phyloP scores from a whole-genome alignment of 805 yeast species.

The Candida mattraensis region DNA sequence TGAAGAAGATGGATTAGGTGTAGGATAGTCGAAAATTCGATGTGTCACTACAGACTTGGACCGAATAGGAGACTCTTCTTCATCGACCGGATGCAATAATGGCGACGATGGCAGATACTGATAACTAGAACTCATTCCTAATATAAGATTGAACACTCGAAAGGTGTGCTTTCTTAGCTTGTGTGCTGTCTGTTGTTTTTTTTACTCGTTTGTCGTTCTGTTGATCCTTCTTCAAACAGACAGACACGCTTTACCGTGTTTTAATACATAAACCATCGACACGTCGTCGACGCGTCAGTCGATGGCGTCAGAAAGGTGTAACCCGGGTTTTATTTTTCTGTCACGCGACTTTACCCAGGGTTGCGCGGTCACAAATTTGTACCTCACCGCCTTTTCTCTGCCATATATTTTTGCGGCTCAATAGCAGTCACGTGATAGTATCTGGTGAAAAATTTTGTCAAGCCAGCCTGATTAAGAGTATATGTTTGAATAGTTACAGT shows the following conservation, averaged over 20 bases:
- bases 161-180: too few relatives aligned
- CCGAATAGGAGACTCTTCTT: conserved; percentile 9
- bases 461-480: conserved; percentile 9
- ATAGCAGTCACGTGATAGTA: conserved; percentile 12
- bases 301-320: too few relatives aligned
- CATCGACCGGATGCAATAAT: conserved; percentile 18
- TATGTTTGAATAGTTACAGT: neutral
- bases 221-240: too few relatives aligned
- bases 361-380: too few relatives aligned
- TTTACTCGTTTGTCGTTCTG: too few relatives aligned
- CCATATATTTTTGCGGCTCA: too few relatives aligned
- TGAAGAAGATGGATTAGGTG: conserved; percentile 72
- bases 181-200: too few relatives aligned
- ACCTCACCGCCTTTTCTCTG: conserved; percentile 1
- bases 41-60: conserved; percentile 2
- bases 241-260: too few relatives aligned
- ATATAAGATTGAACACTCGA: too few relatives aligned
- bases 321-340: neutral
- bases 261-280: too few relatives aligned
- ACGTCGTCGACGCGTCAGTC: too few relatives aligned
- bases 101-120: conserved; percentile 37
- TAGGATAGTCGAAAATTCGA: conserved; percentile 47
- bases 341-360: conserved; percentile 1
- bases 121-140: too few relatives aligned
- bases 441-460: conserved; percentile 16